Conservation (phyloP, 768 basidiomycete species). For the Podaxis pistillaris region DNA sequence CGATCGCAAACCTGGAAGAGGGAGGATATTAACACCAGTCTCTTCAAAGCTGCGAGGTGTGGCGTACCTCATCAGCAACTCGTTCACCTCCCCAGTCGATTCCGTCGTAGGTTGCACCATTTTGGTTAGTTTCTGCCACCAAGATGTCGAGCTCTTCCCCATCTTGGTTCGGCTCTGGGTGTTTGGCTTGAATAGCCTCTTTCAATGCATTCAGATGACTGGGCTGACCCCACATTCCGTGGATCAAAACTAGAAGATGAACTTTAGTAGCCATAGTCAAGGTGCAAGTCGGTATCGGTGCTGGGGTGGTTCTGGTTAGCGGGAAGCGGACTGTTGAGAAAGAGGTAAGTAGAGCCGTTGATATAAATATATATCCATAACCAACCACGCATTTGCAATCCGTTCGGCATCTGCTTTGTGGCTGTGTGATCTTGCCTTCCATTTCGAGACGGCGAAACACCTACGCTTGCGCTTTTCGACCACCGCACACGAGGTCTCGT, state of each 20-base stretch:
- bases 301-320: neutral
- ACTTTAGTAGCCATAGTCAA: slow-evolving; percentile 26
- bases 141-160: slow-evolving; percentile 57
- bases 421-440: neutral
- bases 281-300: neutral
- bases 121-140: slow-evolving; percentile 62
- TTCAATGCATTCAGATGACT: slow-evolving; percentile 58
- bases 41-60: neutral
- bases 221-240: slow-evolving; percentile 85
- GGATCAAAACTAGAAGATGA: slow-evolving; percentile 51
- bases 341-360: neutral
- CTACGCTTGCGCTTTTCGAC: neutral
- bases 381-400: slow-evolving; percentile 8
- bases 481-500: neutral
- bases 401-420: neutral
- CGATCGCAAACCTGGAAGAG: slow-evolving; percentile 52
- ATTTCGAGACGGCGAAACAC: neutral
- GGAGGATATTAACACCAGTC: neutral
- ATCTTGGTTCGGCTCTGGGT: slow-evolving; percentile 27
- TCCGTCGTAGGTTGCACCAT: slow-evolving; percentile 75
- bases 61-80: slow-evolving; percentile 70
- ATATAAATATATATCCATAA: neutral
- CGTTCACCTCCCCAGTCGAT: slow-evolving; percentile 84
- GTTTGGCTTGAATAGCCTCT: slow-evolving; percentile 49
- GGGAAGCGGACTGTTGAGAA: neutral